These are phyloP conservation scores for Erythrobasidium yunnanense DNA, from an alignment of 768 basidiomycete species.

Conservation along the genomic window DNA sequence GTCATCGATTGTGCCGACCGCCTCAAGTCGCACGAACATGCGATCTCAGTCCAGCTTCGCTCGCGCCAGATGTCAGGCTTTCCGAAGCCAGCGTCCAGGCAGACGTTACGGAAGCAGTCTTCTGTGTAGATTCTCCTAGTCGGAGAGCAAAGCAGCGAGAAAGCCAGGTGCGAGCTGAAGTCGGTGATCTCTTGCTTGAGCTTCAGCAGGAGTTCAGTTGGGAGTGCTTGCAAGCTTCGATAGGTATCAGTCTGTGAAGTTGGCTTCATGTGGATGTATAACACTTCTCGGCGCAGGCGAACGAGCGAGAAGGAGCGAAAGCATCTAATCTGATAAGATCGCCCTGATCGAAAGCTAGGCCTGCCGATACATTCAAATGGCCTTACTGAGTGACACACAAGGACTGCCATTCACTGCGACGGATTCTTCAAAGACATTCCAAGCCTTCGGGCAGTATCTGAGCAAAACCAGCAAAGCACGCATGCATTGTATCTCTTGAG, in stretches of 20 bases:
- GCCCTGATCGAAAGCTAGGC: neutral
- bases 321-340: neutral
- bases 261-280: neutral
- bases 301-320: neutral
- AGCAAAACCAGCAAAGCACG: too few species aligned
- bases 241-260: too few species aligned
- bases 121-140: slow-evolving; percentile 2
- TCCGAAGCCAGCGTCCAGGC: neutral
- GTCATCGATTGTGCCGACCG: neutral
- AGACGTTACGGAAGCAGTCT: neutral
- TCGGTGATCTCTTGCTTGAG: slow-evolving; percentile 6
- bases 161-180: neutral
- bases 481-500: neutral
- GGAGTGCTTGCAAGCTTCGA: slow-evolving; percentile 1
- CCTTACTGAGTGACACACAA: too few species aligned
- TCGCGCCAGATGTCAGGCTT: neutral
- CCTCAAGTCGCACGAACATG: neutral
- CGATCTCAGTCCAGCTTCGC: neutral
- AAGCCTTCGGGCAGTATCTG: too few species aligned
- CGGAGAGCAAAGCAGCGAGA: neutral
- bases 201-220: neutral
- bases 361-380: neutral
- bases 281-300: neutral
- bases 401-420: too few species aligned
- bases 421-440: too few species aligned